phyloP scores from a whole-genome alignment of 305 asterid genomes.

The Solanum hybrid region DNA sequence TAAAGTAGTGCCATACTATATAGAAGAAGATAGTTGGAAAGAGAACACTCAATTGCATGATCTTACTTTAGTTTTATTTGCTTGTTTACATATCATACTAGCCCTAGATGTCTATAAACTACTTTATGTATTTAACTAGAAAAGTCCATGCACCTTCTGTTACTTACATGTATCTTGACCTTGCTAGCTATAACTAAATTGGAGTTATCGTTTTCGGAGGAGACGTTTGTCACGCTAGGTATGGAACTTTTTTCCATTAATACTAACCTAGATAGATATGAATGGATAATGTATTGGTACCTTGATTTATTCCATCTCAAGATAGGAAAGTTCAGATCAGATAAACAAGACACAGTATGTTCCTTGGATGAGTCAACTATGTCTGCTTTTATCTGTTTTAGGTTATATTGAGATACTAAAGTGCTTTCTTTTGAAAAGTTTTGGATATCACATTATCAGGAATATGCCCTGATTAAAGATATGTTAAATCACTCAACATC shows the following conservation, averaged over 20 bases:
- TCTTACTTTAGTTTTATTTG: not conserved
- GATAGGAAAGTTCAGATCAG: not conserved
- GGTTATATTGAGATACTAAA: not conserved
- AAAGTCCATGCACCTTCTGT: not conserved
- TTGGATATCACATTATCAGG: not conserved
- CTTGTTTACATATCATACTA: not conserved
- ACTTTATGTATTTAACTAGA: not conserved
- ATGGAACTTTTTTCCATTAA: not conserved
- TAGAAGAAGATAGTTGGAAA: not conserved
- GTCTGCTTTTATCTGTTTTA: not conserved
- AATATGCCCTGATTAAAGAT: not conserved
- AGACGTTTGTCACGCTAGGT: not conserved
- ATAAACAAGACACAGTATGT: not conserved
- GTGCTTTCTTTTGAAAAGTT: not conserved
- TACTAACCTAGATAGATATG: not conserved
- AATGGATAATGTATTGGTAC: not conserved
- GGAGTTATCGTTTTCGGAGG: not conserved
- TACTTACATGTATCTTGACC: not conserved
- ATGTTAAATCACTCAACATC: conserved; percentile 1
- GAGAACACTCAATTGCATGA: not conserved
- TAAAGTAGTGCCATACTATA: not conserved
- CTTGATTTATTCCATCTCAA: not conserved
- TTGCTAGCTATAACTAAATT: not conserved
- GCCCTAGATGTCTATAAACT: not conserved
- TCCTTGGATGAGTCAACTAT: not conserved